Percentiles rank a stretch among this genome's conserved stretches.
Conservation (phyloP, 352 stramenopile species). For the Phytophthora citricola region DNA sequence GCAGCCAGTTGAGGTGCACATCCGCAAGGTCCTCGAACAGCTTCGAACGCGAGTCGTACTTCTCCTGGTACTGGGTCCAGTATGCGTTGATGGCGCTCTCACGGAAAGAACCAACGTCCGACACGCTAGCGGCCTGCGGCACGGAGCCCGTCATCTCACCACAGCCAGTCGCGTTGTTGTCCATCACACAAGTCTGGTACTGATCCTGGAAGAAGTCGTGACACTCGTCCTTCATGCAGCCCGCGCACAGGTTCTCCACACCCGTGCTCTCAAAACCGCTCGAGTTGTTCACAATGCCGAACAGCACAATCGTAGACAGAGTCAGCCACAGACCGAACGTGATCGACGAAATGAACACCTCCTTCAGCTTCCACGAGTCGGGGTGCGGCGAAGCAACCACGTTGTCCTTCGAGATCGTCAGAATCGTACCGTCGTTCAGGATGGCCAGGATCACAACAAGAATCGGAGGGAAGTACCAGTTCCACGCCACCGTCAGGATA, state of each 20-base stretch:
- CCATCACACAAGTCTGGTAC: constrained; percentile 59
- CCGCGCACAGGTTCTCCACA: constrained; percentile 70
- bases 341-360: constrained; percentile 77
- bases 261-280: constrained; percentile 57
- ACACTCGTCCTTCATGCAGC: constrained; percentile 65
- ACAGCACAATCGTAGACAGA: constrained; percentile 71
- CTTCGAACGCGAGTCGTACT: constrained; percentile 57
- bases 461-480: constrained; percentile 90
- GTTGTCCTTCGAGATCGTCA: constrained; percentile 85
- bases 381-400: constrained; percentile 65
- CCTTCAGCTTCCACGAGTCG: constrained; percentile 76
- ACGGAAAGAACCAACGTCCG: constrained; percentile 54
- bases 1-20: constrained; percentile 60
- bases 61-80: constrained; percentile 47
- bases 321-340: constrained; percentile 73
- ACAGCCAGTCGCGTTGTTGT: constrained; percentile 55
- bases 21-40: constrained; percentile 67
- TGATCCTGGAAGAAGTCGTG: constrained; percentile 63
- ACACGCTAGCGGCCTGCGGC: constrained; percentile 38
- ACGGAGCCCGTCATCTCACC: constrained; percentile 70
- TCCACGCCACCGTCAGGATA: constrained; percentile 86
- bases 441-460: constrained; percentile 92
- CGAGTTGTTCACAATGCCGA: constrained; percentile 65
- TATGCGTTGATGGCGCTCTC: constrained; percentile 46
- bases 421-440: constrained; percentile 90